Evolutionary conservation across 768 basidiomycete genomes (phyloP).

Genomic region (Lentinula boryana): DNA sequence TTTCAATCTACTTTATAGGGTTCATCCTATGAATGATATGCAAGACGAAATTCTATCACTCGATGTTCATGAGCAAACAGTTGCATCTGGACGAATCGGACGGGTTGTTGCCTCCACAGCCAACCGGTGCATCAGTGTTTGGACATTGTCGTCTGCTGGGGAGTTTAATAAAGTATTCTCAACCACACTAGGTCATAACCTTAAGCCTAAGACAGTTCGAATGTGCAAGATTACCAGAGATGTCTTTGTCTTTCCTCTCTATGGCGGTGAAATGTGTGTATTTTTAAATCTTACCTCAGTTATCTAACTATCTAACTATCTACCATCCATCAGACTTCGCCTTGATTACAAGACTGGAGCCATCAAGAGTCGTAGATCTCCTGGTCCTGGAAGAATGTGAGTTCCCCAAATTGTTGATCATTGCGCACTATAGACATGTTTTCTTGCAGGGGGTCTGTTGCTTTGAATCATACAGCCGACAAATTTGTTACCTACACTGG

Average conservation of each 20-base stretch:
- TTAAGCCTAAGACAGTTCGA: not conserved
- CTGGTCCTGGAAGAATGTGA: not conserved
- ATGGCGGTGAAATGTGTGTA: not conserved
- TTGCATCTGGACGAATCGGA: not conserved
- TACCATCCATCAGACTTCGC: not conserved
- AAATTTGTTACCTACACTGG: conserved; percentile 2
- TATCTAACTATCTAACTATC: not conserved
- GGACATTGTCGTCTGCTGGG: not conserved
- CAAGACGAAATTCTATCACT: not conserved
- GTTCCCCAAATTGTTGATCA: not conserved
- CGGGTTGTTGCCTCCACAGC: not conserved
- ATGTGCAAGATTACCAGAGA: not conserved
- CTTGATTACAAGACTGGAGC: not conserved
- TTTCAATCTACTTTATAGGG: not conserved
- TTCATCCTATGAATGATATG: not conserved
- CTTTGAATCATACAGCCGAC: not conserved
- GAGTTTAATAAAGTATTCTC: not conserved
- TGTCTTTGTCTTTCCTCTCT: not conserved
- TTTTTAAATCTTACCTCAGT: not conserved
- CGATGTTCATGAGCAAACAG: not conserved
- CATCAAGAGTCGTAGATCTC: not conserved
- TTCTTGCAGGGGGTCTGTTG: not conserved
- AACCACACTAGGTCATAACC: not conserved
- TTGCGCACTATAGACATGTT: not conserved
- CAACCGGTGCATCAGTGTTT: not conserved